phyloP scores from a whole-genome alignment of 2,329 filamentous ascomycete species.

The Raffaelea deltoideospora region DNA sequence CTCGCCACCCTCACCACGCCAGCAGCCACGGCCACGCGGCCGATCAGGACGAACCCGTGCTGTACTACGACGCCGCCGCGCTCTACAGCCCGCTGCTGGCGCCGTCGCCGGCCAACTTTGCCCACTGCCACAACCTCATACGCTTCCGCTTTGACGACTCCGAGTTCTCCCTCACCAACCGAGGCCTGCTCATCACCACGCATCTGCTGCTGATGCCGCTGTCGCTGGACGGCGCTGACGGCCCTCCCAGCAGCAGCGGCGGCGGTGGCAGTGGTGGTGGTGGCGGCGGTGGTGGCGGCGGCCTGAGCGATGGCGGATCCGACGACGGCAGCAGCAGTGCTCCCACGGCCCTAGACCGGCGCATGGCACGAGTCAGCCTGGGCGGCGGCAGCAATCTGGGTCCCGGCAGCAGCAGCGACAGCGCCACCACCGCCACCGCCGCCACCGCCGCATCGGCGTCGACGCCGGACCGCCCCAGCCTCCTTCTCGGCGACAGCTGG shows the following conservation, averaged over 20 bases:
- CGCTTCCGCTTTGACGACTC: constrained; percentile 5
- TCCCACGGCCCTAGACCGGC: no score
- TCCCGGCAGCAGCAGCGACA: no score
- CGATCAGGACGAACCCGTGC: not conserved
- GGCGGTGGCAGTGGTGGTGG: no score
- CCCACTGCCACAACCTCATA: constrained; percentile 1
- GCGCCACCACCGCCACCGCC: not conserved
- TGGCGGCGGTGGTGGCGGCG: no score
- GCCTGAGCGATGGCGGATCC: not conserved
- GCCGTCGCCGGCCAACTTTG: constrained; percentile 3
- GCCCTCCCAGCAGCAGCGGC: no score
- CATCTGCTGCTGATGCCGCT: constrained; percentile 6
- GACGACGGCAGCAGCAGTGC: not conserved
- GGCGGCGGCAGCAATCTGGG: no score
- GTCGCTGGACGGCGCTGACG: not conserved
- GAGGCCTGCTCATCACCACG: constrained; percentile 6
- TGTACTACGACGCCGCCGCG: not conserved
- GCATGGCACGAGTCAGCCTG: no score
- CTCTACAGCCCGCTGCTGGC: constrained; percentile 4
- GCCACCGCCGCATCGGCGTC: not conserved
- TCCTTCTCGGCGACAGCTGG: not conserved
- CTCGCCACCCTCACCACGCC: no score
- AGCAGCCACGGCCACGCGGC: no score
- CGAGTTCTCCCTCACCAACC: constrained; percentile 7
- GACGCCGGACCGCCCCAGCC: not conserved